Evolutionary conservation across 768 basidiomycete genomes (phyloP).

Genomic region (Rhodotorula babjevae): DNA sequence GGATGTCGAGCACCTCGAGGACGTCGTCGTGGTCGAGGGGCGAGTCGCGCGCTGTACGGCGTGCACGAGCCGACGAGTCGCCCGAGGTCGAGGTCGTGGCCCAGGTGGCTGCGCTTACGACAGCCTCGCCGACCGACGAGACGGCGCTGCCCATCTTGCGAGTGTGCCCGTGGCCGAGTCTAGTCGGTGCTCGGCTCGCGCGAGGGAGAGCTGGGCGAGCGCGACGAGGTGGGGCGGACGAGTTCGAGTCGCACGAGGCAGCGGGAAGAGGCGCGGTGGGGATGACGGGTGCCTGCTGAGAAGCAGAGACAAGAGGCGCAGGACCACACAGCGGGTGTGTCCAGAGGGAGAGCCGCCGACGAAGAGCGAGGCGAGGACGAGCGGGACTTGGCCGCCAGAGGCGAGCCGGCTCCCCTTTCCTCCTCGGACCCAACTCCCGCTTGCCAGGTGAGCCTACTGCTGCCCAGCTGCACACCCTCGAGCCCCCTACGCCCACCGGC

Average conservation of each 20-base stretch:
- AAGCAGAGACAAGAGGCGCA: too few relatives aligned
- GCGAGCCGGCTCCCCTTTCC: background rate
- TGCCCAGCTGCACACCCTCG: too few relatives aligned
- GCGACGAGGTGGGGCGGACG: too few relatives aligned
- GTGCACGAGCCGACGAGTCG: too few relatives aligned
- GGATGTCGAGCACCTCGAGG: background rate
- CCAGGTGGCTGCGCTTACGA: background rate
- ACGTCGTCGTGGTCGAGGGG: background rate
- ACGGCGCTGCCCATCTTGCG: background rate
- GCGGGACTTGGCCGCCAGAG: background rate
- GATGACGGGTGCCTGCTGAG: too few relatives aligned
- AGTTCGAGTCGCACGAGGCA: too few relatives aligned
- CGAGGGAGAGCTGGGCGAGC: too few relatives aligned
- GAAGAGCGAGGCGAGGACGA: too few relatives aligned
- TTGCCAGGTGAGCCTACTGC: background rate
- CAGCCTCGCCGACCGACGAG: background rate
- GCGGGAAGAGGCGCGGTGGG: too few relatives aligned
- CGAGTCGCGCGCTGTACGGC: background rate
- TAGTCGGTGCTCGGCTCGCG: background rate
- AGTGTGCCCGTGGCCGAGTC: background rate
- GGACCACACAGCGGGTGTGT: too few relatives aligned
- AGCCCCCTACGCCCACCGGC: too few relatives aligned
- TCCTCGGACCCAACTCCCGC: conserved; percentile 1
- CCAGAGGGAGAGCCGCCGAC: too few relatives aligned
- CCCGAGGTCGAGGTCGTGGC: background rate